Conservation (phyloP, 2,329 filamentous ascomycete species). For the Ophiognomonia clavigignenti-juglandacearum region DNA sequence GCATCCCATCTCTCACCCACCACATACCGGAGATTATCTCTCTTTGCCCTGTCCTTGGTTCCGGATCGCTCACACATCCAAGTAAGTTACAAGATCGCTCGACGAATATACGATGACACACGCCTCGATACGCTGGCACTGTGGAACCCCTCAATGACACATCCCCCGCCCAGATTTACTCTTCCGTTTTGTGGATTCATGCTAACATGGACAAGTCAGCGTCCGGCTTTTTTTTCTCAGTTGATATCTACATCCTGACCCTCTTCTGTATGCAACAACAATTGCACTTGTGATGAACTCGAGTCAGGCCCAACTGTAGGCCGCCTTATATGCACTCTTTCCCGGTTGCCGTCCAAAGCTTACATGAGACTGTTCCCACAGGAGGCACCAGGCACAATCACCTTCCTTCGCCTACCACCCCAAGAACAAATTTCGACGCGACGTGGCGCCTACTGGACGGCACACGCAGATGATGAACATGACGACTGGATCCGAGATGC, state of each 20-base stretch:
- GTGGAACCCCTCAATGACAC: slow-evolving; percentile 23
- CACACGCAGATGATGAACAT: slow-evolving; percentile 42
- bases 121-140: slow-evolving; percentile 25
- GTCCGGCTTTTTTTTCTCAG: slow-evolving; percentile 32
- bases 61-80: slow-evolving; percentile 31
- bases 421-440: slow-evolving; percentile 42
- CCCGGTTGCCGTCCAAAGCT: slow-evolving; percentile 26
- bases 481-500: slow-evolving; percentile 50
- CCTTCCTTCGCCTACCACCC: slow-evolving; percentile 44
- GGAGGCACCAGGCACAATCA: slow-evolving; percentile 44
- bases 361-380: slow-evolving; percentile 29
- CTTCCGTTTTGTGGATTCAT: slow-evolving; percentile 27
- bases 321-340: slow-evolving; percentile 22
- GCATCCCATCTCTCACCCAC: slow-evolving; percentile 21
- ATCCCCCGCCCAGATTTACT: slow-evolving; percentile 21
- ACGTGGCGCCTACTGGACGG: slow-evolving; percentile 33
- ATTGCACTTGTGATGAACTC: slow-evolving; percentile 43
- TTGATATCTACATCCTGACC: slow-evolving; percentile 26
- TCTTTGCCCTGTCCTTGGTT: slow-evolving; percentile 23
- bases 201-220: slow-evolving; percentile 34
- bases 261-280: slow-evolving; percentile 24
- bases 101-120: slow-evolving; percentile 31
- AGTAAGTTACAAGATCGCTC: slow-evolving; percentile 35
- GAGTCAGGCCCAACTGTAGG: slow-evolving; percentile 49
- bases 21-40: slow-evolving; percentile 26